A percentile compares a stretch with the other conserved stretches of the same genome.
These are phyloP conservation scores for Rhizophora apiculata DNA, from an alignment of 345 rosid genomes.

Conservation along the genomic window DNA sequence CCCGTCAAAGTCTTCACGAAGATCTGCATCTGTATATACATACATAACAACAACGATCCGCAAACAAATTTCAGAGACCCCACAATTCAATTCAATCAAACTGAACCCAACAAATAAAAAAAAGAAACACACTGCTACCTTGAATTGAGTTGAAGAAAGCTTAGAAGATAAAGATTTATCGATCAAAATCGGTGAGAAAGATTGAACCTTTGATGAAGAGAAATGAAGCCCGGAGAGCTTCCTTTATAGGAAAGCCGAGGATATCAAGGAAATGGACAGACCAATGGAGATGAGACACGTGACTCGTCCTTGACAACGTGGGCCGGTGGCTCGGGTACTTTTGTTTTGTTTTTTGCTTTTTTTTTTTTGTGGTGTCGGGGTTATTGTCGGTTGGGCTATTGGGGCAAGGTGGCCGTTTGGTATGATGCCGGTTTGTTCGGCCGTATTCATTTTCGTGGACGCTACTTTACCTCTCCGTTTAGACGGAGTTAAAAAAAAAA, in stretches of 20 bases:
- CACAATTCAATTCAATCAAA: neutral
- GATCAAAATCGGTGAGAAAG: neutral
- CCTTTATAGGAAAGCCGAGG: slow-evolving; percentile 13
- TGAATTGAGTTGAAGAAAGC: neutral
- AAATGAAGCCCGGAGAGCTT: neutral
- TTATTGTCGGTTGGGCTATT: too few species aligned
- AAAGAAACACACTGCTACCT: neutral
- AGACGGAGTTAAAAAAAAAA: too few species aligned
- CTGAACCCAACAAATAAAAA: neutral
- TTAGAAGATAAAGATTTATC: too few species aligned
- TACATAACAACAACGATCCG: neutral
- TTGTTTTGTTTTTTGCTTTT: too few species aligned
- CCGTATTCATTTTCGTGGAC: too few species aligned
- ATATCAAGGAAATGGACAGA: neutral
- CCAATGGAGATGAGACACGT: slow-evolving; percentile 8
- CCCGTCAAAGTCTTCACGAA: slow-evolving; percentile 29
- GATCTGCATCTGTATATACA: slow-evolving; percentile 19
- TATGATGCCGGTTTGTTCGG: too few species aligned
- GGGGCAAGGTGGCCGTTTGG: too few species aligned
- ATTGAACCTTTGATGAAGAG: neutral
- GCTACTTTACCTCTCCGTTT: too few species aligned
- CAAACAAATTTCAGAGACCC: too few species aligned
- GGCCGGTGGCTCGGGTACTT: too few species aligned
- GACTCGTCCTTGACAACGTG: neutral
- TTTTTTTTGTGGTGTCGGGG: too few species aligned